A percentile compares a stretch with the other conserved stretches of the same genome.
Conservation (phyloP, 1,139 yeast genomes). For the Nakaseomyces uthaithaninus region DNA sequence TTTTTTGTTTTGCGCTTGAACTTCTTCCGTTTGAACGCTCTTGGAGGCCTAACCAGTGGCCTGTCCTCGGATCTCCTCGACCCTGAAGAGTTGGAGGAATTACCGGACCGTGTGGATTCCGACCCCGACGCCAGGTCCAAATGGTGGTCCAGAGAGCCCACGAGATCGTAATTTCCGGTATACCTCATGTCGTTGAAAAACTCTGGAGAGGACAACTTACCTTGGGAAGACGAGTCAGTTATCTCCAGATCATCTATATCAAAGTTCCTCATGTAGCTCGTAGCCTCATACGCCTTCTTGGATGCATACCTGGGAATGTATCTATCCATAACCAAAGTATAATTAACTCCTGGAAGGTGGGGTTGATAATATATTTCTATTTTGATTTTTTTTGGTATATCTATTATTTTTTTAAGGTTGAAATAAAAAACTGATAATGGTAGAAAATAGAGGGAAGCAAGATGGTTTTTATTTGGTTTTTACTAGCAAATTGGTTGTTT, state of each 20-base stretch:
- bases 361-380: too few species aligned
- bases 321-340: too few species aligned
- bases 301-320: conserved; percentile 32
- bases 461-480: too few species aligned
- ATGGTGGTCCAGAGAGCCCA: background rate
- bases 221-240: conserved; percentile 22
- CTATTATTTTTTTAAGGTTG: too few species aligned
- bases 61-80: conserved; percentile 10
- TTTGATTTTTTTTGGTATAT: too few species aligned
- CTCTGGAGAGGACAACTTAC: conserved; percentile 27
- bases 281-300: conserved; percentile 24
- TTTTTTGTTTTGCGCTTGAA: conserved; percentile 7
- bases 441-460: too few species aligned
- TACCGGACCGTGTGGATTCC: background rate
- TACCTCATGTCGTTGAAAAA: conserved; percentile 24
- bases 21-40: conserved; percentile 9
- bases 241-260: conserved; percentile 14
- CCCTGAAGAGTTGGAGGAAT: conserved; percentile 8
- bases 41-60: background rate
- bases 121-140: background rate
- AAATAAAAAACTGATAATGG: too few species aligned
- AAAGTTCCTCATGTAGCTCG: conserved; percentile 17
- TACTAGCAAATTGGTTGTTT: too few species aligned
- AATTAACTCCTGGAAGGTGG: too few species aligned
- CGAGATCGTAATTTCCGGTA: conserved; percentile 20